A percentile compares a stretch with the other conserved stretches of the same genome.
phyloP scores from a whole-genome alignment of 495 filamentous ascomycete species.

The Pseudevernia furfuracea region DNA sequence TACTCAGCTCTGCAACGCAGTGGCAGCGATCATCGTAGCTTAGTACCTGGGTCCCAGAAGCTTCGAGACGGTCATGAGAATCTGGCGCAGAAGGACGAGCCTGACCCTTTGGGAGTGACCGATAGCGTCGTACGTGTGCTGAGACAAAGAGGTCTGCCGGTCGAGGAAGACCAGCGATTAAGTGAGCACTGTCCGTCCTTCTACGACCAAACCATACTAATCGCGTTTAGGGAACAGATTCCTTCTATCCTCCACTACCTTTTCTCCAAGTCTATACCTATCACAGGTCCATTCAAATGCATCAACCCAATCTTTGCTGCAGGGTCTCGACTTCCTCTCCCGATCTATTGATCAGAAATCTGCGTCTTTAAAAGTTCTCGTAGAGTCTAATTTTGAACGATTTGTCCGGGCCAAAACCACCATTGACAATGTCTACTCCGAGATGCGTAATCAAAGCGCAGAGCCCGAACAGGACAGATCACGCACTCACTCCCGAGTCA shows the following conservation, averaged over 20 bases:
- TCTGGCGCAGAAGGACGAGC: constrained; percentile 77
- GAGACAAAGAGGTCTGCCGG: constrained; percentile 61
- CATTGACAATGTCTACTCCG: constrained; percentile 95
- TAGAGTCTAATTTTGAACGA: constrained; percentile 95
- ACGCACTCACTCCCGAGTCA: constrained; percentile 49
- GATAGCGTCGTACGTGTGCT: constrained; percentile 80
- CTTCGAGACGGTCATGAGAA: constrained; percentile 62
- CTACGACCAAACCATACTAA: constrained; percentile 10
- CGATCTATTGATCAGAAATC: constrained; percentile 94
- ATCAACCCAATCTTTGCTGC: constrained; percentile 68
- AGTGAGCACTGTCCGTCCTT: constrained; percentile 43
- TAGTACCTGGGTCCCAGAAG: constrained; percentile 60
- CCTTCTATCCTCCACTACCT: constrained; percentile 88
- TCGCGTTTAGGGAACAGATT: constrained; percentile 67
- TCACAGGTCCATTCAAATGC: constrained; percentile 81
- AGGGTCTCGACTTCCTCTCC: constrained; percentile 74
- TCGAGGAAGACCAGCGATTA: constrained; percentile 77
- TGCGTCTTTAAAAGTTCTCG: constrained; percentile 85
- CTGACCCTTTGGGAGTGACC: constrained; percentile 74
- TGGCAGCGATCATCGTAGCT: constrained; percentile 56
- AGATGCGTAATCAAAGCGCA: constrained; percentile 84
- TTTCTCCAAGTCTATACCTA: constrained; percentile 84
- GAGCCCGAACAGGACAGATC: constrained; percentile 46
- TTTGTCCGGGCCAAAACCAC: constrained; percentile 95
- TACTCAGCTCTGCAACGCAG: constrained; percentile 76